phyloP scores from a whole-genome alignment of 352 stramenopile species.

The Phytopythium kandeliae region DNA sequence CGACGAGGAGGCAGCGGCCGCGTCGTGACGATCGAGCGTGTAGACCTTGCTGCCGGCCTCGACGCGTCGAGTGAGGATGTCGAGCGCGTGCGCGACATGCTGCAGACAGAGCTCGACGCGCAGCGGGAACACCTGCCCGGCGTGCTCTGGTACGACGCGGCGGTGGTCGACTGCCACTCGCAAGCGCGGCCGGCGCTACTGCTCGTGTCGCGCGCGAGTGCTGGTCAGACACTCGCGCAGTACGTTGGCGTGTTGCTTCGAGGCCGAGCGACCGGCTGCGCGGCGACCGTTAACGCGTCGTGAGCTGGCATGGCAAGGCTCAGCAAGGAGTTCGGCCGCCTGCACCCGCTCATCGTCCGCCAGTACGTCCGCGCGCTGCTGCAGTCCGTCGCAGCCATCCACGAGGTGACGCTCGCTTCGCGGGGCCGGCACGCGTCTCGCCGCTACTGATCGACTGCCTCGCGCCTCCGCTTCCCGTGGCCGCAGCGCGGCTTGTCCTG shows the following conservation, averaged over 20 bases:
- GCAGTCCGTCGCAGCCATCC: slow-evolving; percentile 19
- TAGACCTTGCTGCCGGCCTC: slow-evolving; percentile 10
- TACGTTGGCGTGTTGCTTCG: not conserved
- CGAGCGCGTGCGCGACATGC: not conserved
- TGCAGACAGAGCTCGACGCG: slow-evolving; percentile 13
- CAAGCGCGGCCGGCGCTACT: not conserved
- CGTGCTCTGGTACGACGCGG: slow-evolving; percentile 18
- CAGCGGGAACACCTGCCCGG: slow-evolving; percentile 4
- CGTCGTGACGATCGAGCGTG: slow-evolving; percentile 21
- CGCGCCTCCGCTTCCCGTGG: not conserved
- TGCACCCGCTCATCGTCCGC: slow-evolving; percentile 29
- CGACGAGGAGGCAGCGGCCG: slow-evolving; percentile 10
- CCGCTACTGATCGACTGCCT: no score
- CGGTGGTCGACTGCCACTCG: not conserved
- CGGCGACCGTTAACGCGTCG: no score
- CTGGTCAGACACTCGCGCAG: slow-evolving; percentile 2
- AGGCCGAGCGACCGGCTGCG: not conserved
- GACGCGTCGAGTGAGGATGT: not conserved
- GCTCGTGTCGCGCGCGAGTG: not conserved
- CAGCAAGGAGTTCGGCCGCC: slow-evolving; percentile 26
- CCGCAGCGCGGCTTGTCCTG: not conserved
- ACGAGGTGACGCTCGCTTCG: slow-evolving; percentile 16
- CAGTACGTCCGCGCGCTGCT: slow-evolving; percentile 27
- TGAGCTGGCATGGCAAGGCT: slow-evolving; percentile 5
- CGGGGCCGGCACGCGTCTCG: no score